Conservation (phyloP, 352 stramenopile genomes). For the Globisporangium uncinulatum region DNA sequence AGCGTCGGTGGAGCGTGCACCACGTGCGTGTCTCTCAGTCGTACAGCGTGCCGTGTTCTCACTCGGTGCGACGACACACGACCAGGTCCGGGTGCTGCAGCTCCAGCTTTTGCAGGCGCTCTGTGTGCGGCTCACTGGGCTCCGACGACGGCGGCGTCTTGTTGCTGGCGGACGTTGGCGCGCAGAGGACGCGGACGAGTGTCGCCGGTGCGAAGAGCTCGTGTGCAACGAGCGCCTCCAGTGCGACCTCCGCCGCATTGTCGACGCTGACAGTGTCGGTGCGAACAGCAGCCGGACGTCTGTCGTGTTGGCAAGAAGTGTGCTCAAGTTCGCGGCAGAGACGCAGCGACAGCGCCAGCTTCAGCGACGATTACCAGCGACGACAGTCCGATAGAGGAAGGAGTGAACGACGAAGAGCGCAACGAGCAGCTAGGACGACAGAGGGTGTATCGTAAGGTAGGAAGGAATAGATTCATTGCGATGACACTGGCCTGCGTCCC, state of each 20-base stretch:
- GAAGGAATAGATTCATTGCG: constrained; percentile 1
- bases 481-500: neutral
- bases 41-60: constrained; percentile 41
- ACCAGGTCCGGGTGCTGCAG: constrained; percentile 42
- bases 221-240: constrained; percentile 48
- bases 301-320: constrained; percentile 33
- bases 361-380: neutral
- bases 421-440: too few species aligned
- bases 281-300: constrained; percentile 22
- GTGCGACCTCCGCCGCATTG: constrained; percentile 30
- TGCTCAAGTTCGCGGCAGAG: constrained; percentile 25
- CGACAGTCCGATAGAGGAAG: constrained; percentile 1
- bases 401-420: neutral
- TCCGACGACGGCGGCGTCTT: constrained; percentile 10
- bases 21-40: constrained; percentile 13
- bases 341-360: neutral
- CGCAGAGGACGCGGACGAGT: constrained; percentile 9
- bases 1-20: constrained; percentile 1
- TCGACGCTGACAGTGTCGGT: constrained; percentile 13
- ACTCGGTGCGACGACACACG: constrained; percentile 19
- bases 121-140: constrained; percentile 24
- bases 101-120: constrained; percentile 44
- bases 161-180: neutral
- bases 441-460: neutral
- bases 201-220: constrained; percentile 25